Conservation (phyloP, 176 grass and related monocot genomes). For the Metroxylon sagu region DNA sequence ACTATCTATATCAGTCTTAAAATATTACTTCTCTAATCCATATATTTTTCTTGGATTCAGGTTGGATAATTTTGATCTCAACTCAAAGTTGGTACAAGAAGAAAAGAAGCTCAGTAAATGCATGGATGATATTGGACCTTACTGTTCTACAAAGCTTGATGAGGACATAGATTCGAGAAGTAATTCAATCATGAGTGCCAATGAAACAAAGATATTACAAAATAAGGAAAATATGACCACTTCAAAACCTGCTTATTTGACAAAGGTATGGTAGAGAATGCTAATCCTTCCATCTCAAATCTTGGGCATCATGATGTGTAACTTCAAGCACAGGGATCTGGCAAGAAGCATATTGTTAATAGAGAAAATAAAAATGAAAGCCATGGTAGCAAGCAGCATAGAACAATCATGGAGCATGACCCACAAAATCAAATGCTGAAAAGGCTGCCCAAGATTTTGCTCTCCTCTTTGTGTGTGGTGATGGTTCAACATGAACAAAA, state of each 20-base stretch:
- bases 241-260: slow-evolving; percentile 35
- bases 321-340: slow-evolving; percentile 23
- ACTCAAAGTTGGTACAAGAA: slow-evolving; percentile 35
- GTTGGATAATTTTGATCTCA: slow-evolving; percentile 71
- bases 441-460: slow-evolving; percentile 24
- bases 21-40: neutral
- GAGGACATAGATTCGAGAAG: slow-evolving; percentile 34
- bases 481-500: slow-evolving; percentile 32
- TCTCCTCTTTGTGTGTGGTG: slow-evolving; percentile 24
- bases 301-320: slow-evolving; percentile 13
- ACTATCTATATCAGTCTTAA: too few species aligned
- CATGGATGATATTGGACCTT: slow-evolving; percentile 12
- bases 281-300: slow-evolving; percentile 11
- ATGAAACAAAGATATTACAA: slow-evolving; percentile 27
- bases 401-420: slow-evolving; percentile 23
- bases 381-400: slow-evolving; percentile 1
- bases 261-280: slow-evolving; percentile 14
- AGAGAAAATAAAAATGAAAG: slow-evolving; percentile 20
- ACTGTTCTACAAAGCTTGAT: slow-evolving; percentile 23
- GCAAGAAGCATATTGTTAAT: slow-evolving; percentile 19
- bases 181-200: slow-evolving; percentile 26
- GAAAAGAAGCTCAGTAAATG: slow-evolving; percentile 30
- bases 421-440: slow-evolving; percentile 29
- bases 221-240: slow-evolving; percentile 28
- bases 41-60: slow-evolving; percentile 49